These are phyloP conservation scores for Chalciporus pseudorubinellus DNA, from an alignment of 768 basidiomycete species.

Conservation along the genomic window DNA sequence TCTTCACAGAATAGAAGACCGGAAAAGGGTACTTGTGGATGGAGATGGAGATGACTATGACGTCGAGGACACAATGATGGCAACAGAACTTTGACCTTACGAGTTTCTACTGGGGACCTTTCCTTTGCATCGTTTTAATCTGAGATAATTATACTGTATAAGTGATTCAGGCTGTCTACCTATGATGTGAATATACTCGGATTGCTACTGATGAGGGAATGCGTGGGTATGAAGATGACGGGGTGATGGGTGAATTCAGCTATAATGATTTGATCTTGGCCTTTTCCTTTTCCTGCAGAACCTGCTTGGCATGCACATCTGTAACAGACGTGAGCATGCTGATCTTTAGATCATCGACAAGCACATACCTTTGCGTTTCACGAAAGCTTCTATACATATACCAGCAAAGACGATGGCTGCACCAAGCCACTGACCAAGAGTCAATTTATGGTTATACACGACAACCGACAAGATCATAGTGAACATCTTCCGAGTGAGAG, in stretches of 20 bases:
- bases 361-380: constrained; percentile 77
- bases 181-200: constrained; percentile 14
- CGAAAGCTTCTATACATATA: constrained; percentile 88
- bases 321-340: constrained; percentile 8
- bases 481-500: constrained; percentile 93
- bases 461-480: constrained; percentile 96
- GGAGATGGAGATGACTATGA: constrained; percentile 29
- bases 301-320: constrained; percentile 81
- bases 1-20: constrained; percentile 38
- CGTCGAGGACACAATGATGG: constrained; percentile 37
- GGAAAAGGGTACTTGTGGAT: constrained; percentile 42
- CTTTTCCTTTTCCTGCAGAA: constrained; percentile 80
- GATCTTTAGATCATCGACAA: constrained; percentile 1
- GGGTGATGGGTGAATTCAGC: constrained; percentile 8
- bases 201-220: not conserved
- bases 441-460: constrained; percentile 85
- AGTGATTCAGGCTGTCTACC: constrained; percentile 14
- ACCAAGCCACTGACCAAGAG: constrained; percentile 89
- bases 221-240: constrained; percentile 12
- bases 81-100: constrained; percentile 22
- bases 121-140: not conserved
- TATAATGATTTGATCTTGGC: constrained; percentile 78
- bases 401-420: constrained; percentile 91
- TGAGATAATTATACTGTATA: constrained; percentile 27
- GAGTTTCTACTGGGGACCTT: not conserved